Evolutionary conservation across 2,329 filamentous ascomycete species (phyloP), one percentile per base, ranked within the genome.

Genomic region (Alternaria gansuensis): DNA sequence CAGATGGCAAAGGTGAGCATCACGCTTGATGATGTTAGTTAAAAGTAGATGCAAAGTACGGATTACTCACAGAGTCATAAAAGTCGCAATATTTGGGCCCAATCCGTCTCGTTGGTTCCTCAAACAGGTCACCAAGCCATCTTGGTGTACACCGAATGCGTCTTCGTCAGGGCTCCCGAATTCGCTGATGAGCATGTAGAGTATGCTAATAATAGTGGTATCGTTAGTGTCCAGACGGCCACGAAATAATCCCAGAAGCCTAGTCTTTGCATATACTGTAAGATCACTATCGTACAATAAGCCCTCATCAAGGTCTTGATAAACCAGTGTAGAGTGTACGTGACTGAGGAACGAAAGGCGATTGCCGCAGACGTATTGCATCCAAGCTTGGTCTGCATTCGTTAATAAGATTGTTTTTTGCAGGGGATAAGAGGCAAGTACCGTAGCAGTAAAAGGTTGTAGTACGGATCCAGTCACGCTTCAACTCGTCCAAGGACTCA

Each of bases 331-430:
- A n/a, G 67, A 66, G 56, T 69, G 72, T 39, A 75, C 67, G 51
- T 76, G 73, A 36, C 73, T 72, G n/a, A 77, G 66, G 29, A 76
- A 73, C 2, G 72, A 73, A 53, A 74, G 68, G 28, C 52, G 67
- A 31, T 67, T 68, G 44, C 62, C 61, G 63, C 73, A 77, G 5
- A 76, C 51, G 17, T 57, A 56, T 23, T 64, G 64, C 68, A 76
- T 69, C 72, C 73, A 75, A n/a, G 57, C 23, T 39, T 55, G 55
- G 39, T 72, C 71, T 70, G 24, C 13, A 17, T 26, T 23, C 31
- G 17, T 67, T 17, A 69, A 63, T 31, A 31, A 23, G 4, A 24
- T 24, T 28, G 33, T 31, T 21, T 5, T 9, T 9, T 3, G 31
- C 5, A 31, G 29, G 23, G 2, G 17, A 17, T 5, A 29, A 9